Evolutionary conservation across 2,329 filamentous ascomycete genomes (phyloP), one percentile per base, ranked within the genome.

Genomic region (Colletotrichum camelliae): DNA sequence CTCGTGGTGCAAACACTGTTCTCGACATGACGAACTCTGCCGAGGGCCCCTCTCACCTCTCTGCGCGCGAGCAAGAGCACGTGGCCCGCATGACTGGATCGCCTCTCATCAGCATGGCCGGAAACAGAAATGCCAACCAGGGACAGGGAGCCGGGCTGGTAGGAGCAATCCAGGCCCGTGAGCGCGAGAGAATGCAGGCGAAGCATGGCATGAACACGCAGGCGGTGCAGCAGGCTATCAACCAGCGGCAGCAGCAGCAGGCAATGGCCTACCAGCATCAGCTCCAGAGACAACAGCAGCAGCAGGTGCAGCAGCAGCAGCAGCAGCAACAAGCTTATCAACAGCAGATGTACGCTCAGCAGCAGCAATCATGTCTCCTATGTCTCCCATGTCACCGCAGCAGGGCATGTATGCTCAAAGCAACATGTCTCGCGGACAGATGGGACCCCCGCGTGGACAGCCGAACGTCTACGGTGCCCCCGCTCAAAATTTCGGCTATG

Each of bases 41-140:
- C 4, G 84, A 86, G 31, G 67, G 81, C 61, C 87, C 81, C 29
- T 88, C 90, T 0, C 91, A 93, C 73, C 88, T 98, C n/a, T 96
- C 94, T 24, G 96, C 96, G 21, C 92, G 94, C 18, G 96, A 98
- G 83, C 96, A 97, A 82, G 95, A 97, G 84, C 94, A 97, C 79
- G 90, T 98, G n/a, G 94, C 96, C 12, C 92, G 94, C 48, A 89
- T 95, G 79, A 98, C 95, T 1, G 94, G 94, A 1, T 93, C 92
- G 0, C 94, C 96, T 0, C 87, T 98, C 66, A 90, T 97, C 79
- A 92, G 91, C 74, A 87, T 97, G 82, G 90, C 72, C 8, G 70
- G 65, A 9, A 75, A 75, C 39, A 62, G 70, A 13, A 77, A 74
- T 29, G 77, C 67, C 24, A 78, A 89, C 6, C 89, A 89, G 66